phyloP scores from a whole-genome alignment of 1,139 yeast genomes.

The Yamadazyma taylorii region DNA sequence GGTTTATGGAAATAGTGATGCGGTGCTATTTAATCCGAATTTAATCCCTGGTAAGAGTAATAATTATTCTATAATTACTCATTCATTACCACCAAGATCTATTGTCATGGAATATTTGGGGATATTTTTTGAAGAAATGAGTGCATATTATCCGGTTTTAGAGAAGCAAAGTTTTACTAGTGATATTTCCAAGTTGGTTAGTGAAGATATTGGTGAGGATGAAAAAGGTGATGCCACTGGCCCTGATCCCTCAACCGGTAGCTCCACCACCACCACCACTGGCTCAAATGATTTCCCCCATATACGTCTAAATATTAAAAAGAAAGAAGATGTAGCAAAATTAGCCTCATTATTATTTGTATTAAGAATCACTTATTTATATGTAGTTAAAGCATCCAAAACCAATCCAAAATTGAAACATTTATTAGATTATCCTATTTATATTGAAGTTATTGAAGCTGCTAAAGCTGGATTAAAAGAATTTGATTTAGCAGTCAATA shows the following conservation, averaged over 20 bases:
- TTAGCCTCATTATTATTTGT: conserved; percentile 26
- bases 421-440: conserved; percentile 25
- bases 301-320: conserved; percentile 21
- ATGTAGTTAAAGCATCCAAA: conserved; percentile 15
- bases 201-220: conserved; percentile 6
- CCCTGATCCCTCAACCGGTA: too few species aligned
- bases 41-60: conserved; percentile 8
- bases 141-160: conserved; percentile 47
- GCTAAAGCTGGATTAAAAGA: conserved; percentile 38
- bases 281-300: too few species aligned
- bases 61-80: conserved; percentile 1
- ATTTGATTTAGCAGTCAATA: conserved; percentile 36
- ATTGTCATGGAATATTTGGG: conserved; percentile 15
- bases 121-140: conserved; percentile 39
- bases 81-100: conserved; percentile 13
- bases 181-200: conserved; percentile 20
- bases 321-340: conserved; percentile 27
- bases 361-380: conserved; percentile 28
- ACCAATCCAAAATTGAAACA: not conserved
- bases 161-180: conserved; percentile 33
- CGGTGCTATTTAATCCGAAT: conserved; percentile 11
- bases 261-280: too few species aligned
- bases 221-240: not conserved
- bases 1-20: conserved; percentile 5
- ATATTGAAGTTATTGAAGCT: conserved; percentile 28